Conservation (phyloP, 2,329 filamentous ascomycete genomes). For the Calonectria pteridis region DNA sequence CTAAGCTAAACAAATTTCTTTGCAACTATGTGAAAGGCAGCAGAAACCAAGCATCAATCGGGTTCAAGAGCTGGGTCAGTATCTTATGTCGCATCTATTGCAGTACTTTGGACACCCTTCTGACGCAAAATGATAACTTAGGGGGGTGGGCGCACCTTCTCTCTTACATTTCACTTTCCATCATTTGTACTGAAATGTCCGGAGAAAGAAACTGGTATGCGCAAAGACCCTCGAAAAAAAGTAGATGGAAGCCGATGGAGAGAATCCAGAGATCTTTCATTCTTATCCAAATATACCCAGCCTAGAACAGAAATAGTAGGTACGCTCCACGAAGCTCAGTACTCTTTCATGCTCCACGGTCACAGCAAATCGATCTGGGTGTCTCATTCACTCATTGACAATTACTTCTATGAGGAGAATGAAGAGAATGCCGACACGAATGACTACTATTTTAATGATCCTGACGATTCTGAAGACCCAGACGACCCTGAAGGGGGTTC, state of each 20-base stretch:
- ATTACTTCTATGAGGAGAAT: background rate
- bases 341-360: constrained; percentile 8
- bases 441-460: background rate
- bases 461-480: background rate
- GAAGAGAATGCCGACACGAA: constrained; percentile 10
- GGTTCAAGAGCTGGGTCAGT: constrained; percentile 7
- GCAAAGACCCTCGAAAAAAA: background rate
- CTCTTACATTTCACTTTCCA: constrained; percentile 1
- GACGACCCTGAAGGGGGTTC: background rate
- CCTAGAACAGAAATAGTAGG: background rate
- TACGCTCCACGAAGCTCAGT: background rate
- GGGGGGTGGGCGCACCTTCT: background rate
- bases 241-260: background rate
- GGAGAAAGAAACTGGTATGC: background rate
- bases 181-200: background rate
- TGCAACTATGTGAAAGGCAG: background rate
- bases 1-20: background rate
- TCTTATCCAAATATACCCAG: background rate
- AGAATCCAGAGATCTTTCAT: background rate
- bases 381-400: background rate
- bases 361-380: background rate
- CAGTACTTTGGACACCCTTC: too few species aligned
- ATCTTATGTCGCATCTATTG: too few species aligned
- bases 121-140: background rate
- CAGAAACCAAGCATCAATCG: background rate